Conservation (phyloP, 2,329 filamentous ascomycete genomes). For the Hymenoscyphus linearis region DNA sequence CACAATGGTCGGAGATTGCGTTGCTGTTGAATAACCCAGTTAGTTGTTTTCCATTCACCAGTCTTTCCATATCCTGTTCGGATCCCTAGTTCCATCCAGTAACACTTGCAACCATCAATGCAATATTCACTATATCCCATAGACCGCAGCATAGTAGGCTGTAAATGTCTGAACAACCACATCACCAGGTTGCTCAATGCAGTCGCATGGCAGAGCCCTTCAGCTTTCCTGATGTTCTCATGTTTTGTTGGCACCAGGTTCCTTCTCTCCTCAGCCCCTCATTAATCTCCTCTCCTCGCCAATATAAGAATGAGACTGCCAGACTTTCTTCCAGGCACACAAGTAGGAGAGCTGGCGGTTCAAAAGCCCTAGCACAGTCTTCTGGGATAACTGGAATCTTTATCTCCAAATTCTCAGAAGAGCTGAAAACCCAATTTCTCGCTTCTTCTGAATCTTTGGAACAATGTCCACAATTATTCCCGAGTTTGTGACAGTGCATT, state of each 20-base stretch:
- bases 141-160: no score
- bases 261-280: background rate
- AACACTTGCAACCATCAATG: background rate
- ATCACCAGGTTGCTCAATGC: background rate
- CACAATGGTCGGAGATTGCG: constrained; percentile 9
- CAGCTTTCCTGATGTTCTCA: background rate
- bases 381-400: no score
- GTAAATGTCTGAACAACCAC: background rate
- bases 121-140: background rate
- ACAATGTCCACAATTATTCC: no score
- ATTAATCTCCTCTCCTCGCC: background rate
- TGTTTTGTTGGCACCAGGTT: background rate
- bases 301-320: background rate
- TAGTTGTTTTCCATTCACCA: background rate
- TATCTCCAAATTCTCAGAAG: no score
- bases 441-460: background rate
- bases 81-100: background rate
- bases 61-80: no score
- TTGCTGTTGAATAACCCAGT: constrained; percentile 5
- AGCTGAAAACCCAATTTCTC: no score
- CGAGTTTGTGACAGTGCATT: no score
- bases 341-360: background rate
- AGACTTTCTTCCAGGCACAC: background rate
- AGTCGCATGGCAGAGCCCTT: background rate
- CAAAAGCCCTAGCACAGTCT: no score